A percentile compares a stretch with the other conserved stretches of the same genome.
phyloP scores from a whole-genome alignment of 208 protist species.

The Willaertia magna region DNA sequence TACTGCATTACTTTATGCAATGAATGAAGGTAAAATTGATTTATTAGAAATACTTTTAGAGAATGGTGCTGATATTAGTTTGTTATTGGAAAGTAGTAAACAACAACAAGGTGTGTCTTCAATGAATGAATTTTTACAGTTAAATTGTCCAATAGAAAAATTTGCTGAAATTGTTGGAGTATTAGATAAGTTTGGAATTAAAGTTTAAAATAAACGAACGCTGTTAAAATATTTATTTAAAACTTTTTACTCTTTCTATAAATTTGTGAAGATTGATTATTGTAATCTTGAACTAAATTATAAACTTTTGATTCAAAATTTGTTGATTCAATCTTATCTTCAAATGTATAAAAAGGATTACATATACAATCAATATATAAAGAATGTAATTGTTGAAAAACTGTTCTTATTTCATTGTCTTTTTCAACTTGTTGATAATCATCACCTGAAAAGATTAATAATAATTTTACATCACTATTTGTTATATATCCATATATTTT shows the following conservation, averaged over 20 bases:
- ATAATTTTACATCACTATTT: background rate
- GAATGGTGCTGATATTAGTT: too few relatives aligned
- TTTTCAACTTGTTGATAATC: background rate
- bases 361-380: background rate
- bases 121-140: background rate
- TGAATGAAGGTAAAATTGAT: background rate
- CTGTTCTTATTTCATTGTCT: background rate
- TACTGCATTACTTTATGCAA: background rate
- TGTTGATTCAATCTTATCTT: background rate
- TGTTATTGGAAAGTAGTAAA: too few relatives aligned
- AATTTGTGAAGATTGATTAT: background rate
- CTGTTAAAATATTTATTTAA: too few relatives aligned
- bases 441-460: background rate
- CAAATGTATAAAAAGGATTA: background rate
- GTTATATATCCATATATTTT: slow-evolving; percentile 8
- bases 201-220: too few relatives aligned
- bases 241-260: background rate
- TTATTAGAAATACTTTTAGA: background rate
- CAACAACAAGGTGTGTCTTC: background rate
- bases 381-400: background rate
- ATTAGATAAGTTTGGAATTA: background rate
- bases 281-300: background rate
- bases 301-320: background rate
- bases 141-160: background rate
- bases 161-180: background rate